Base-by-base conservation (phyloP, 805 yeast species). In the Candida argentea region DNA sequence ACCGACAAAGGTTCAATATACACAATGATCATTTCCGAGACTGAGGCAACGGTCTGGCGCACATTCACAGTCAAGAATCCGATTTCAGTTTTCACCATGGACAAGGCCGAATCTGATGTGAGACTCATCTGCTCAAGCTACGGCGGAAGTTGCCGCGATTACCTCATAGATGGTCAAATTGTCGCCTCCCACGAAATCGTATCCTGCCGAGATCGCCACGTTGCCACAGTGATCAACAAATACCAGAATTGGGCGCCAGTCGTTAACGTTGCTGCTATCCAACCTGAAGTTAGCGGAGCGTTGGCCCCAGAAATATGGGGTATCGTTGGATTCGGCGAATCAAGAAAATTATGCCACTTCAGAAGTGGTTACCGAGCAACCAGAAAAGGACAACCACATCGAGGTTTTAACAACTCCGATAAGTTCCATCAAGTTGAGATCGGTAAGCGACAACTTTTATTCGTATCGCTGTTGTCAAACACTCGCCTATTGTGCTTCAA, bases 171-270 rank as follows among this genome's bases (percentile, higher is more conserved):
- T 6, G 34, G 38, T 12, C 42, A 37, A 6, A 24, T 29, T 12
- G 24, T 28, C 19, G 20, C 23, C 6, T 11, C 27, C 5, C 3
- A 22, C 9, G 11, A 24, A 4, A 31, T 26, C 14, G 28, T 25
- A 10, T 27, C 28, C 30, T 45, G 32, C 29, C 28, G 36, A 5
- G 34, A 39, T 1, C 53, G 43, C 25, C 50, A 50, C 14, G 38
- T 30, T 16, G 53, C 50, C 5, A 36, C 36, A 16, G 28, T 55
- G 5, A 19, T 51, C 2, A 40, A 41, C 2, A 60, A 50, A 29
- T 60, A 53, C 42, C 52, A 50, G 20, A 65, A 60, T 35, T 68
- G 75, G 74, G 54, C 72, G 0, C 73, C 74, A 0, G 28, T 67
- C 2, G 33, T 61, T 12, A 73, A 67, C 42, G 40, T 61, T 2